Evolutionary conservation across 2,329 filamentous ascomycete genomes (phyloP), one percentile per base, ranked within the genome.

Genomic region (Colletotrichum lindemuthianum): DNA sequence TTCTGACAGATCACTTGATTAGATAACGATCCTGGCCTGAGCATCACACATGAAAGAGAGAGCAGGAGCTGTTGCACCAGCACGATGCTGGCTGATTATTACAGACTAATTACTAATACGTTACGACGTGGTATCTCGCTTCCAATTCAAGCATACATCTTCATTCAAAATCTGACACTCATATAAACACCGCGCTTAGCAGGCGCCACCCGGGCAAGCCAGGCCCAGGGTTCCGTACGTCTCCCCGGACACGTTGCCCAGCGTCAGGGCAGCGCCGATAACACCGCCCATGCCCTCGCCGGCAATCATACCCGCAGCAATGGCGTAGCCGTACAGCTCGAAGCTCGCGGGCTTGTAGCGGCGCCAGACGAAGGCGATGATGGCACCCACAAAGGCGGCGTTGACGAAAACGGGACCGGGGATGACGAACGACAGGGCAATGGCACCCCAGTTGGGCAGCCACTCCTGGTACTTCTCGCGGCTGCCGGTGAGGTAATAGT

Each of bases 211-310:
- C 8, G 76, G 76, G 67, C 76, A 78, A 10, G 73, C 76, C 39
- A 71, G 66, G 34, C 57, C 57, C 6, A 60, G 72, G 10, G 75
- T 75, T 24, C 75, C 76, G 13, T 71, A 71, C 10, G 72, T 50
- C 40, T 76, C 74, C 3, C 75, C 72, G 11, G 72, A 74, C 13
- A 77, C 74, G 11, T 73, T 71, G 16, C 67, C 71, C 15, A 78
- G 71, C 61, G 77, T 73, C 41, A 78, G 68, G 8, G 68, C 66
- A 12, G 64, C 67, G 34, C 63, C 61, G 13, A 89, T 71, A n/a
- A 88, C 85, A 67, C 87, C 87, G 39, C 87, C 87, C 58, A 89
- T 82, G 59, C 87, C 87, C 75, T 89, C 87, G 6, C 87, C 87
- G 4, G 87, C 86, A 72, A 89, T 89, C 67, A 88, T 78, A 50